Percentiles rank a stretch among this genome's conserved stretches.
Evolutionary conservation across 2,329 filamentous ascomycete species (phyloP).

Genomic region (Colletotrichum ledebouriae): DNA sequence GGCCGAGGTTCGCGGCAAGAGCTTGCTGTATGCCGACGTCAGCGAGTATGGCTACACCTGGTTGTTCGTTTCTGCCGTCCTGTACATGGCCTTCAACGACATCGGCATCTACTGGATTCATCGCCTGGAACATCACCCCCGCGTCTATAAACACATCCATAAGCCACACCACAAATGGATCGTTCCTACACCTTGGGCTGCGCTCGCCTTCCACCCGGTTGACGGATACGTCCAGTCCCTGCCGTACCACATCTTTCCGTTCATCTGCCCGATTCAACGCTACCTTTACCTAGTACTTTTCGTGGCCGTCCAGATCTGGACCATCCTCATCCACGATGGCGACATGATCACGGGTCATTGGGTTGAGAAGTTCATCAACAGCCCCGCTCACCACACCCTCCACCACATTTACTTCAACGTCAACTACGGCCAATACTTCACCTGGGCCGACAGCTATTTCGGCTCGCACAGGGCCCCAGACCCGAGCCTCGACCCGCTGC

Average conservation of each 20-base stretch:
- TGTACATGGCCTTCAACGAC: slow-evolving; percentile 62
- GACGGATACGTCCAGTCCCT: slow-evolving; percentile 60
- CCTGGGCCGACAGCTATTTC: slow-evolving; percentile 61
- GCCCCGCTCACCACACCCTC: slow-evolving; percentile 61
- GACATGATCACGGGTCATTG: slow-evolving; percentile 63
- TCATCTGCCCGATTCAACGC: no score
- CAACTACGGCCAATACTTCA: slow-evolving; percentile 65
- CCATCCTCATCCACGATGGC: slow-evolving; percentile 63
- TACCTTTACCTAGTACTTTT: slow-evolving; percentile 54
- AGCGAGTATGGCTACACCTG: slow-evolving; percentile 57
- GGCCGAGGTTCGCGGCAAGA: slow-evolving; percentile 51
- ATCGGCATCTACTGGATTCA: slow-evolving; percentile 59
- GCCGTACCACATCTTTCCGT: no score
- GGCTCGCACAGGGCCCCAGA: slow-evolving; percentile 59
- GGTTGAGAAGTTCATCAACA: slow-evolving; percentile 62
- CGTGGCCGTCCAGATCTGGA: slow-evolving; percentile 61
- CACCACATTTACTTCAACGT: slow-evolving; percentile 65
- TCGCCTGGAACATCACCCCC: slow-evolving; percentile 60
- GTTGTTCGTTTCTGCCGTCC: slow-evolving; percentile 53
- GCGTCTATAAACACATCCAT: slow-evolving; percentile 61
- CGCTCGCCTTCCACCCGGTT: slow-evolving; percentile 61
- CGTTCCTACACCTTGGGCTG: slow-evolving; percentile 61
- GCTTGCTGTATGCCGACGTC: slow-evolving; percentile 56
- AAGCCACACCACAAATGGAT: slow-evolving; percentile 66
- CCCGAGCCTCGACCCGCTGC: slow-evolving; percentile 58